Percentiles rank a stretch among this genome's conserved stretches.
These are phyloP conservation scores for Camellia japonica DNA, from an alignment of 148 eudicot genomes.

Conservation along the genomic window DNA sequence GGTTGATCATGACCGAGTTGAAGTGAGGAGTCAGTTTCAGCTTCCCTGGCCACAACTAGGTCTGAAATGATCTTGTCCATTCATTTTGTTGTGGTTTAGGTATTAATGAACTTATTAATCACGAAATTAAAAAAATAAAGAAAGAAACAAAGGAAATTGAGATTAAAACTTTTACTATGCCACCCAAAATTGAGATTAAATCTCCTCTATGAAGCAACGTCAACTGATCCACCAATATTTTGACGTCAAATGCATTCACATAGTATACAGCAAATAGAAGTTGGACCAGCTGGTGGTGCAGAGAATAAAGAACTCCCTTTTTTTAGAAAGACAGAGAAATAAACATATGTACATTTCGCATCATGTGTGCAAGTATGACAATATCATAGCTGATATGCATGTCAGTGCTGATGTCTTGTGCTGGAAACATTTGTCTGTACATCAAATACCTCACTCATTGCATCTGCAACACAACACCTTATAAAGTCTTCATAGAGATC, in stretches of 20 bases:
- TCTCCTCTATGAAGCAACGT: not conserved
- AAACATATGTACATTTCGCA: not conserved
- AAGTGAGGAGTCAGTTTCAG: not conserved
- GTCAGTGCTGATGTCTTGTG: not conserved
- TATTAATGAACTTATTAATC: not conserved
- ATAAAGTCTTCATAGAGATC: conserved; percentile 94
- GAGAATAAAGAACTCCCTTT: not conserved
- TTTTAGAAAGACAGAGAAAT: not conserved
- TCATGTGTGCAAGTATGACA: not conserved
- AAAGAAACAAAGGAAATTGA: not conserved
- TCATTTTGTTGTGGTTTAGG: not conserved
- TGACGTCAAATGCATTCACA: not conserved
- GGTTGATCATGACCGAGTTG: not conserved
- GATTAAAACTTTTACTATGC: not conserved
- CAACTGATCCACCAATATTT: not conserved
- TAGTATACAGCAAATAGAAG: not conserved
- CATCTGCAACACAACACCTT: conserved; percentile 92
- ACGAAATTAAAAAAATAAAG: not conserved
- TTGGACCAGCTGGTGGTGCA: not conserved
- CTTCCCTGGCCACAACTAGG: not conserved
- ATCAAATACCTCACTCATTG: conserved; percentile 86
- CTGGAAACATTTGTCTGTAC: not conserved
- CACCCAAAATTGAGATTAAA: not conserved
- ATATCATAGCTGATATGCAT: not conserved
- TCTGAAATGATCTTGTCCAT: not conserved